Evolutionary conservation across 345 rosid genomes (phyloP), one percentile per base, ranked within the genome.

Genomic region (Carallia pectinifolia): DNA sequence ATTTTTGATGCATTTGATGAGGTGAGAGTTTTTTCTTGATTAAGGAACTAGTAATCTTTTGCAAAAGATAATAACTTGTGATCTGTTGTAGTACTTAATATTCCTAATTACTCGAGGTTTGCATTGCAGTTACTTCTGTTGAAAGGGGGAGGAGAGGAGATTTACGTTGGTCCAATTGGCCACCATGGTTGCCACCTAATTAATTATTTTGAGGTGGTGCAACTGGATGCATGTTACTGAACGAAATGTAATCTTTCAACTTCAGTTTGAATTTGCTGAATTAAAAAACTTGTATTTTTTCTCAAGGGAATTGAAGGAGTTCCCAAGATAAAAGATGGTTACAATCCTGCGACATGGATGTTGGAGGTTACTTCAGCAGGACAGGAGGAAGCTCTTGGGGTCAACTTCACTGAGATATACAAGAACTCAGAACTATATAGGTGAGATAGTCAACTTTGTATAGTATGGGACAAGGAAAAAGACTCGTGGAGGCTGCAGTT

Each of bases 1-100:
- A 85, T 89, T 8, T 85, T 89, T 55, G 90, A 86, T 69, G 88
- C 93, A 56, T 89, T 89, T 64, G 90, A 89, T 58, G 89, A 89
- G 93, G 93, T 85, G 12, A 66, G 61, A 53, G 63, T 13, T 3
- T 0, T 23, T 44, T 29, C 62, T 16, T 48, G 18, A 7, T 37
- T 34, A 6, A 15, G 67, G 36, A 70, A 39, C 27, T 33, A n/a
- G 53, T 8, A 23, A 23, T 23, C 23, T 23, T 23, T 23, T 23
- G 23, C 23, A 23, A 23, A 23, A 23, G 23, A 23, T 23, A 23
- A 23, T 23, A 23, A 23, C 23, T 23, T 23, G 23, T 23, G 9
- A 62, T 31, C 38, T 27, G 4, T 50, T 40, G 65, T 29, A 39
- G n/a, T 77, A 54, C 10, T 53, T 1, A 17, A 16, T 19, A 1